Evolutionary conservation across 768 basidiomycete species (phyloP).

Genomic region (Coprinellus aureogranulatus): DNA sequence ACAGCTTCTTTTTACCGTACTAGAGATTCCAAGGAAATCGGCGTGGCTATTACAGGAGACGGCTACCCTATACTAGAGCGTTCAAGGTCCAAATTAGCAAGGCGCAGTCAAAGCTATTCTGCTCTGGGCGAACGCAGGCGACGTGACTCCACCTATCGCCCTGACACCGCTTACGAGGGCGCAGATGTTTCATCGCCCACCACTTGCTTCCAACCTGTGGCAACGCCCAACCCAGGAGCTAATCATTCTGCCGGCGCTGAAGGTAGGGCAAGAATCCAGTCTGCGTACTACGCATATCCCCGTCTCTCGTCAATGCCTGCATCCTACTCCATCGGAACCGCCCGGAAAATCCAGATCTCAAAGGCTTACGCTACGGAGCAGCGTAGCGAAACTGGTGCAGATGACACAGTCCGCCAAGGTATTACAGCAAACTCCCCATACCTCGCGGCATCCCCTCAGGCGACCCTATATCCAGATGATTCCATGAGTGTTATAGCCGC

Average conservation of each 20-base stretch:
- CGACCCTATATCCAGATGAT: slow-evolving; percentile 70
- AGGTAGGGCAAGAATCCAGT: slow-evolving; percentile 67
- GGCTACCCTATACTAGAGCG: slow-evolving; percentile 39
- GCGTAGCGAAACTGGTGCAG: slow-evolving; percentile 15
- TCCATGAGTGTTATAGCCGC: slow-evolving; percentile 58
- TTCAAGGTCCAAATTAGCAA: slow-evolving; percentile 30
- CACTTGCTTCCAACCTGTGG: slow-evolving; percentile 23
- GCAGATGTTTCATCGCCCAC: slow-evolving; percentile 48
- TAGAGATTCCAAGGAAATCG: slow-evolving; percentile 29
- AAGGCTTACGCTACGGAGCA: slow-evolving; percentile 23
- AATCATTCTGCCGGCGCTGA: slow-evolving; percentile 28
- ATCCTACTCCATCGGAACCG: slow-evolving; percentile 33
- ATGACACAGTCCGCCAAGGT: neutral
- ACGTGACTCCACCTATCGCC: slow-evolving; percentile 29
- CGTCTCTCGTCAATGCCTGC: slow-evolving; percentile 49
- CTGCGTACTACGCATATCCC: slow-evolving; percentile 62
- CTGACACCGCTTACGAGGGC: slow-evolving; percentile 49
- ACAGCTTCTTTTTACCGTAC: slow-evolving; percentile 49
- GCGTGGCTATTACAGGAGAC: slow-evolving; percentile 40
- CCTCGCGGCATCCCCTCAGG: slow-evolving; percentile 48
- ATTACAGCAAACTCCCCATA: slow-evolving; percentile 21
- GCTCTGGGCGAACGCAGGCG: slow-evolving; percentile 23
- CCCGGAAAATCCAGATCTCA: slow-evolving; percentile 29
- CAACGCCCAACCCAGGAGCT: slow-evolving; percentile 23
- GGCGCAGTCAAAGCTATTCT: slow-evolving; percentile 23